Evolutionary conservation across 73 alveolate species (phyloP).

Genomic region (Paramecium tetraurelia): DNA sequence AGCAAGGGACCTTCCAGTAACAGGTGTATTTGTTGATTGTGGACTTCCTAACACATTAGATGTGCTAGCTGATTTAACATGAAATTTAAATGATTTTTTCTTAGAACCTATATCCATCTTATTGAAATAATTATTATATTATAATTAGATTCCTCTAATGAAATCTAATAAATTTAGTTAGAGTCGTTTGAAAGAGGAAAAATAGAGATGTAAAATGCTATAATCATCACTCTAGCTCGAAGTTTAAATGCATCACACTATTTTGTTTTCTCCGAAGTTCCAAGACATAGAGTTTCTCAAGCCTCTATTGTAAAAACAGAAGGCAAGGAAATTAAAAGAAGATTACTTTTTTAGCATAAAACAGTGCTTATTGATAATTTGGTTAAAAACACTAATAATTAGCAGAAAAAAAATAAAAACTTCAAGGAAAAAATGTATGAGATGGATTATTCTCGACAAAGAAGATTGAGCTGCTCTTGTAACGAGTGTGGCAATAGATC

Average conservation of each 20-base stretch:
- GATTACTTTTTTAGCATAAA: neutral
- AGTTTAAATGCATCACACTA: neutral
- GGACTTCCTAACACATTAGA: neutral
- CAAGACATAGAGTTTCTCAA: neutral
- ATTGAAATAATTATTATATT: neutral
- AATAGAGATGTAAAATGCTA: neutral
- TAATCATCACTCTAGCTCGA: neutral
- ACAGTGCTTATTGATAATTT: neutral
- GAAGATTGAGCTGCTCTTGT: neutral
- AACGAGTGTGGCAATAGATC: neutral
- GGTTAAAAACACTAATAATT: neutral
- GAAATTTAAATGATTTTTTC: neutral
- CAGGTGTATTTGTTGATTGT: neutral
- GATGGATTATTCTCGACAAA: neutral
- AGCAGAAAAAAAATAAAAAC: neutral
- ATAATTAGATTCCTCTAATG: conserved; percentile 5
- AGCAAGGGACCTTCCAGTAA: neutral
- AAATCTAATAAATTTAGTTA: neutral
- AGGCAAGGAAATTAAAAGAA: neutral
- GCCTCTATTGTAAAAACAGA: neutral
- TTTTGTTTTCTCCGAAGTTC: neutral
- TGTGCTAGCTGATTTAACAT: conserved; percentile 2
- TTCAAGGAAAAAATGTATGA: neutral
- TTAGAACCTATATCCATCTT: neutral
- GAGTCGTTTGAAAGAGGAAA: neutral